phyloP scores from a whole-genome alignment of 352 stramenopile species.

The Blastocystis sp. region DNA sequence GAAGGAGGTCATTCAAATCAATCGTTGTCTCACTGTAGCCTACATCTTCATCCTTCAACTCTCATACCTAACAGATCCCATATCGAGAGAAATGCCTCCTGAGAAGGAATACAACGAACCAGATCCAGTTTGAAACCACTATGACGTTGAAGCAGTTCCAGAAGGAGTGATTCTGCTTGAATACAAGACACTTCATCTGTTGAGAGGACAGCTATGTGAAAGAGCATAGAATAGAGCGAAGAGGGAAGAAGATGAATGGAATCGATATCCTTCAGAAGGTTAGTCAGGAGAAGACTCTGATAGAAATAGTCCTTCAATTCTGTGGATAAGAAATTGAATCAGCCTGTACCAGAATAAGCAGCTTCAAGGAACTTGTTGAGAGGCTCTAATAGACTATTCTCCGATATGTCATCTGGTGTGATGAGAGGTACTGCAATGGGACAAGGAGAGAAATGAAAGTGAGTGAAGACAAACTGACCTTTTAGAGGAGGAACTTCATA shows the following conservation, averaged over 20 bases:
- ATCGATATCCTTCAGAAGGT: conserved; percentile 16
- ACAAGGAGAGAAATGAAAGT: not conserved
- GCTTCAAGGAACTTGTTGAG: conserved; percentile 21
- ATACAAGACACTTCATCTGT: not conserved
- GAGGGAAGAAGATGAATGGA: not conserved
- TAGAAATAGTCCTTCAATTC: not conserved
- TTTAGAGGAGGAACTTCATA: not conserved
- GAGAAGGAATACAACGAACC: not conserved
- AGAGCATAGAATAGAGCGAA: conserved; percentile 27
- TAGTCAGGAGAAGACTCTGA: not conserved
- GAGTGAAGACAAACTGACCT: conserved; percentile 31
- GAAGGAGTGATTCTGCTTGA: not conserved
- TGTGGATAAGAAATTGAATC: too few relatives aligned
- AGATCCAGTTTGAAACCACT: not conserved
- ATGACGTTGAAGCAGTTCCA: not conserved
- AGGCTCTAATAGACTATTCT: not conserved
- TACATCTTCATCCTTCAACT: too few relatives aligned
- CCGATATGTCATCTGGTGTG: not conserved
- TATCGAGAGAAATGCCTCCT: not conserved
- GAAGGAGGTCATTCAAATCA: not conserved
- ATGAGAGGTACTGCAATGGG: not conserved
- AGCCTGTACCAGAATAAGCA: not conserved
- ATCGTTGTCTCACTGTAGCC: not conserved
- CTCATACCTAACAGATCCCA: not conserved
- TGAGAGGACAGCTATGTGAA: not conserved